Percentiles rank a stretch among this genome's conserved stretches.
Conservation (phyloP, 805 yeast species). For the Lachancea lanzarotensis region DNA sequence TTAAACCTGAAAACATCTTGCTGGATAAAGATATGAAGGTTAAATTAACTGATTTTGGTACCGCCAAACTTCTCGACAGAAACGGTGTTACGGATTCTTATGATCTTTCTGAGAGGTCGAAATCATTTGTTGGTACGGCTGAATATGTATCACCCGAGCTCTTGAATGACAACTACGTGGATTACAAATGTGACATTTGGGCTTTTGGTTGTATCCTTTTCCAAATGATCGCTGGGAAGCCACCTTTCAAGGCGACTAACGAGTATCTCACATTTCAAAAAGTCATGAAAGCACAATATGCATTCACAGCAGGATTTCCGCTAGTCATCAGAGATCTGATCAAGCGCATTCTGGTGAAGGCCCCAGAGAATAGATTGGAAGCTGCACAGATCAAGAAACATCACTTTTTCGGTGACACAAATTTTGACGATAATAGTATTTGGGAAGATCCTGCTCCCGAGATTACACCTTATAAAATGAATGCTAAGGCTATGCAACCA, state of each 20-base stretch:
- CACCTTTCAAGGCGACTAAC: constrained; percentile 80
- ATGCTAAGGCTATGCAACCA: constrained; percentile 74
- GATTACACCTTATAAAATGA: constrained; percentile 63
- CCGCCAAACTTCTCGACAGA: constrained; percentile 65
- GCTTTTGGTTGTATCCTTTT: constrained; percentile 93
- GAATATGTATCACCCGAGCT: constrained; percentile 80
- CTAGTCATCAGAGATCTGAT: constrained; percentile 63
- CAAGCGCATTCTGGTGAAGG: constrained; percentile 56
- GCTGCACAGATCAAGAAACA: constrained; percentile 55
- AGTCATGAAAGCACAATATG: constrained; percentile 71
- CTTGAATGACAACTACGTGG: constrained; percentile 69
- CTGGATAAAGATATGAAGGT: constrained; percentile 54
- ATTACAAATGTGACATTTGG: constrained; percentile 97
- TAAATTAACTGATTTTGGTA: constrained; percentile 78
- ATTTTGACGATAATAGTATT: constrained; percentile 50
- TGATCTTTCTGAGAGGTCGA: constrained; percentile 63
- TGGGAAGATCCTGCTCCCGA: constrained; percentile 61
- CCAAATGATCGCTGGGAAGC: constrained; percentile 91
- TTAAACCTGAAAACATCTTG: constrained; percentile 76
- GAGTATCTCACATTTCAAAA: constrained; percentile 79
- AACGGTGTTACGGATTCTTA: constrained; percentile 37
- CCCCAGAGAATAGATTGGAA: constrained; percentile 57
- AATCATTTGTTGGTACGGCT: constrained; percentile 81
- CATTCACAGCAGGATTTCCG: constrained; percentile 83
- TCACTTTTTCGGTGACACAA: constrained; percentile 50